A percentile compares a stretch with the other conserved stretches of the same genome.
Conservation (phyloP, 495 filamentous ascomycete species). For the Podospora comata region DNA sequence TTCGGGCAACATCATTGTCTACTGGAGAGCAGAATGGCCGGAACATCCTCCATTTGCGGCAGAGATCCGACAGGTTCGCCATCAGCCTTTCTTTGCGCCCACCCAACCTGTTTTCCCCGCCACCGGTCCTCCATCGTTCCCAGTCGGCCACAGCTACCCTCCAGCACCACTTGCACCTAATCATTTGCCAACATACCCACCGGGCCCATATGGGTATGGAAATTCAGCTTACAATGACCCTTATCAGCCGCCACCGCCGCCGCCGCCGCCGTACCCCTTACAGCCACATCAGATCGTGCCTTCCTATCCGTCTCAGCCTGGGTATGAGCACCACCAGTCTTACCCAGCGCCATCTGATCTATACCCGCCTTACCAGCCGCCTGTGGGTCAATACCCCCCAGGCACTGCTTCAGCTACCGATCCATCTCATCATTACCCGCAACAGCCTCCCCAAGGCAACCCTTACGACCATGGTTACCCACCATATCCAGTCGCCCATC, state of each 20-base stretch:
- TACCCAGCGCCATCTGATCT: slow-evolving; percentile 29
- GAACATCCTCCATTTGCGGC: slow-evolving; percentile 65
- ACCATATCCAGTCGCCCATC: slow-evolving; percentile 16
- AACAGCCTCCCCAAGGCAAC: slow-evolving; percentile 23
- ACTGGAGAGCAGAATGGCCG: slow-evolving; percentile 80
- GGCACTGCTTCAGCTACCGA: slow-evolving; percentile 15
- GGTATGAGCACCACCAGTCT: slow-evolving; percentile 26
- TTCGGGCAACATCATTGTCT: slow-evolving; percentile 62
- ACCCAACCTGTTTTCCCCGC: slow-evolving; percentile 3
- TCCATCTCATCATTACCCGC: slow-evolving; percentile 20
- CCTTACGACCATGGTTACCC: slow-evolving; percentile 31
- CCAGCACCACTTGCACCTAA: slow-evolving; percentile 14
- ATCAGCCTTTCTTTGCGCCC: slow-evolving; percentile 4
- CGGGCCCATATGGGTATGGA: slow-evolving; percentile 41
- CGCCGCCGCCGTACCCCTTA: background rate
- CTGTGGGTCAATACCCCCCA: slow-evolving; percentile 22
- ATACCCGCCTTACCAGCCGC: slow-evolving; percentile 30
- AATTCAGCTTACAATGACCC: slow-evolving; percentile 36
- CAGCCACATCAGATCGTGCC: slow-evolving; percentile 35
- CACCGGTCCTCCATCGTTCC: slow-evolving; percentile 13
- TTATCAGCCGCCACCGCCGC: slow-evolving; percentile 27
- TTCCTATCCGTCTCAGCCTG: slow-evolving; percentile 29
- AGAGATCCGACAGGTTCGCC: slow-evolving; percentile 43
- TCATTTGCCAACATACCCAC: slow-evolving; percentile 32
- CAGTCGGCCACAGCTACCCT: slow-evolving; percentile 38